Evolutionary conservation across 2,329 filamentous ascomycete species (phyloP), one percentile per base, ranked within the genome.

Genomic region (Fusarium humuli): DNA sequence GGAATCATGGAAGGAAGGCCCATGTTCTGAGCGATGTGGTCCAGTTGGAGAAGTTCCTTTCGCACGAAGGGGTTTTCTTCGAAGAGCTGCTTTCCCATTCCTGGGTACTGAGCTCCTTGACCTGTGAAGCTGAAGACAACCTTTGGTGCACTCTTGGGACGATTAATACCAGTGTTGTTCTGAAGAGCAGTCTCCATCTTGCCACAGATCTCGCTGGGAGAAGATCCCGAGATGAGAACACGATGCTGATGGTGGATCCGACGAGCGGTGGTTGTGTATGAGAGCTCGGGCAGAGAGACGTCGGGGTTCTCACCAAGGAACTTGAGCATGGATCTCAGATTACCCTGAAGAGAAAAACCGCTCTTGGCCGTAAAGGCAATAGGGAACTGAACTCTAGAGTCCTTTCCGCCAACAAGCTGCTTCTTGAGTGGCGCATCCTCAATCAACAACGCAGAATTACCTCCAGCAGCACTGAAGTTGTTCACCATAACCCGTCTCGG

Each of bases 381-480:
- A 1, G 67, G 67, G 12, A 52, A 70, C 1, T 69, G 67, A 1
- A 54, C 18, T 1, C 67, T 20, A 6, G 50, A 71, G 79, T 77
- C 86, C 82, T 75, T 86, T 81, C 30, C 85, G 81, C 32, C 37
- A 10, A 47, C 5, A 18, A 86, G 79, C 1, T 52, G 22, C 1
- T 42, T 25, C 20, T 48, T 57, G 0, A 40, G 44, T 1, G 87
- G 85, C 2, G 83, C 83, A 7, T 87, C 83, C 72, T 92, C 88
- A 2, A 93, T 71, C 18, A 92, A 76, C 37, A 93, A 75, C 18
- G 89, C 88, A 2, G 90, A 91, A 78, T 93, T 94, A 13, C 91
- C 91, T 70, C 91, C 91, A 44, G 90, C 90, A 9, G 91, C 91
- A 67, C 87, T 87, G 74, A 92, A 92, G 79, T 91, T 92, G 79